Evolutionary conservation across 352 stramenopile genomes (phyloP).

Genomic region (Pythium sukuiense): DNA sequence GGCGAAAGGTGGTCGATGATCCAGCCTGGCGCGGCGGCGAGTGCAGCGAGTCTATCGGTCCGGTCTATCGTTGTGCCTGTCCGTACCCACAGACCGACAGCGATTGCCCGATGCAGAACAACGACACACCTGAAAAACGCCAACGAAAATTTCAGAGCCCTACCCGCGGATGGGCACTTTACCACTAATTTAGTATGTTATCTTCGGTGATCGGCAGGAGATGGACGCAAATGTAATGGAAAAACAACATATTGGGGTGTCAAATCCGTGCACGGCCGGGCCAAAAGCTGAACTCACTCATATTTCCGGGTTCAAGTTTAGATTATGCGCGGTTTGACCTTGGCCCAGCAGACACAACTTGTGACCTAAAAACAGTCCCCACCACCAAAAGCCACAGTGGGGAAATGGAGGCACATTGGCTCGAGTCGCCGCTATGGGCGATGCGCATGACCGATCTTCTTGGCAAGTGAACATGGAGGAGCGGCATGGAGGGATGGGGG

Average conservation of each 20-base stretch:
- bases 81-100: neutral
- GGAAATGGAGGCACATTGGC: constrained; percentile 2
- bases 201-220: neutral
- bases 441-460: neutral
- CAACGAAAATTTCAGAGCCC: constrained; percentile 73
- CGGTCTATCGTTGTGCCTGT: neutral
- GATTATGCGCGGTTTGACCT: constrained; percentile 1
- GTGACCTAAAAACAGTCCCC: neutral
- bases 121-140: constrained; percentile 24
- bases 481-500: neutral
- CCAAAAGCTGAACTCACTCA: constrained; percentile 27
- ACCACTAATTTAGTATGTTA: constrained; percentile 14
- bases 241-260: constrained; percentile 23
- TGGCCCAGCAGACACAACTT: too few relatives aligned
- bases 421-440: neutral
- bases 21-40: neutral
- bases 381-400: neutral
- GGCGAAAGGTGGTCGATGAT: neutral
- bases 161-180: constrained; percentile 34
- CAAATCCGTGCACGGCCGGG: constrained; percentile 27
- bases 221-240: constrained; percentile 5
- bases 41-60: constrained; percentile 1
- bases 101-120: constrained; percentile 3
- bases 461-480: neutral
- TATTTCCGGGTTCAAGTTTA: constrained; percentile 19